Evolutionary conservation across 345 rosid species (phyloP).

Genomic region (Linum usitatissimum): DNA sequence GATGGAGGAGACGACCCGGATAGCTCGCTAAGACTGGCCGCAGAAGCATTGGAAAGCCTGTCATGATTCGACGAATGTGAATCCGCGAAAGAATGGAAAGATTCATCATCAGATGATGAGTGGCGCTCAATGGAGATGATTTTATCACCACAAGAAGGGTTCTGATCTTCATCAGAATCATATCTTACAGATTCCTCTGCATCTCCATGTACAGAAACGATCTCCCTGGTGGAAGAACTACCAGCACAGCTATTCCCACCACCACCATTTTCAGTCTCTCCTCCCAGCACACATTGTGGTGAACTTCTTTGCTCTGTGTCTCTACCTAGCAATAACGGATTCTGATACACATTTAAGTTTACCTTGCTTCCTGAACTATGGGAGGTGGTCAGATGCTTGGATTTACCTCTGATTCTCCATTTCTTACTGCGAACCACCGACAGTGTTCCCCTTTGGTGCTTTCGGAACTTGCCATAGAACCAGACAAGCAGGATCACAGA

Average conservation of each 20-base stretch:
- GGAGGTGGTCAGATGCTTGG: conserved; percentile 19
- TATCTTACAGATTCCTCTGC: conserved; percentile 14
- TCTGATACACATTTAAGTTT: conserved; percentile 47
- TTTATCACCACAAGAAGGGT: conserved; percentile 22
- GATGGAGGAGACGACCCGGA: conserved; percentile 18
- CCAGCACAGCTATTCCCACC: conserved; percentile 25
- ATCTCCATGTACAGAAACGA: conserved; percentile 44
- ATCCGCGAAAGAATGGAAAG: conserved; percentile 71
- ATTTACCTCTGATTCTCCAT: conserved; percentile 26
- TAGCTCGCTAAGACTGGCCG: conserved; percentile 29
- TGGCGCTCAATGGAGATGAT: conserved; percentile 26
- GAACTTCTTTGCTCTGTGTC: conserved; percentile 56
- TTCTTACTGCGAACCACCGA: conserved; percentile 24
- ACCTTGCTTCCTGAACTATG: conserved; percentile 26
- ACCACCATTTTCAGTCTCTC: conserved; percentile 14
- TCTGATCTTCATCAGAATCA: conserved; percentile 23
- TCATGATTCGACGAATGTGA: conserved; percentile 36
- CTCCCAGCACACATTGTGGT: conserved; percentile 12
- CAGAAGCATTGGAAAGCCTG: conserved; percentile 57
- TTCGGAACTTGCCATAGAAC: conserved; percentile 12
- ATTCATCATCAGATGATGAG: conserved; percentile 58
- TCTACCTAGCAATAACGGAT: conserved; percentile 31
- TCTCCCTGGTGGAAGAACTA: conserved; percentile 59
- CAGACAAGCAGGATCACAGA: conserved; percentile 48
- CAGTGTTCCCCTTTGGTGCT: conserved; percentile 16